These are phyloP conservation scores for Exsudoporus frostii DNA, from an alignment of 768 basidiomycete species.

Conservation along the genomic window DNA sequence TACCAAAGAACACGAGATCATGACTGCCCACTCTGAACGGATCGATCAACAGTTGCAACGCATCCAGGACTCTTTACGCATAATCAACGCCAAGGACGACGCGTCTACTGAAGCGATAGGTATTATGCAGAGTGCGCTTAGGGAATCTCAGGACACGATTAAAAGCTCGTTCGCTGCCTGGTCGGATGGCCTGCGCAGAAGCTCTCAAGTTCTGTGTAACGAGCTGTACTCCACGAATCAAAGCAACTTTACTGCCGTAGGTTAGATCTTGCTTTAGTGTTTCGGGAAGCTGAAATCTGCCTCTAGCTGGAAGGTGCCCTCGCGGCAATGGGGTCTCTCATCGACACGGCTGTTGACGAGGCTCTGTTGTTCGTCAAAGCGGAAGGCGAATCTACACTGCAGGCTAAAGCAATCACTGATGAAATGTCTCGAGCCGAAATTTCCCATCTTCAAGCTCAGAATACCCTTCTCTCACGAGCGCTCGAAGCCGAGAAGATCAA, in stretches of 20 bases:
- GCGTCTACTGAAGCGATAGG: conserved; percentile 51
- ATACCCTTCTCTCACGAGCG: conserved; percentile 55
- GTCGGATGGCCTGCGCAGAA: conserved; percentile 49
- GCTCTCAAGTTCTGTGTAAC: conserved; percentile 45
- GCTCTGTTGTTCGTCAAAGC: conserved; percentile 53
- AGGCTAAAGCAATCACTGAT: conserved; percentile 48
- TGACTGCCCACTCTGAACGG: conserved; percentile 47
- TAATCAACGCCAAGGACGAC: conserved; percentile 56
- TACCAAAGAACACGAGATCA: conserved; percentile 51
- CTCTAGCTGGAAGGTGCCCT: conserved; percentile 55
- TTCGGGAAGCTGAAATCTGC: conserved; percentile 3
- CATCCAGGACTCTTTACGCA: conserved; percentile 48
- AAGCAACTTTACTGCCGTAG: conserved; percentile 44
- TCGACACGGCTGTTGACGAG: conserved; percentile 60
- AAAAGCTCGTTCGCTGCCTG: conserved; percentile 52
- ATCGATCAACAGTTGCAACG: conserved; percentile 57
- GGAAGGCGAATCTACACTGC: conserved; percentile 49
- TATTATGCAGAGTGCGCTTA: conserved; percentile 46
- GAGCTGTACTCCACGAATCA: conserved; percentile 44
- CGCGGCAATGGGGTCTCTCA: conserved; percentile 51
- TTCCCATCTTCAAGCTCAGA: conserved; percentile 64
- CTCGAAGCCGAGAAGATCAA: conserved; percentile 65
- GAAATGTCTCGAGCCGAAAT: conserved; percentile 52
- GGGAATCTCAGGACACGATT: conserved; percentile 52
- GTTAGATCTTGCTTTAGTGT: conserved; percentile 13